Evolutionary conservation across 1,139 yeast species (phyloP), one percentile per base, ranked within the genome.

Genomic region (Kurtzmaniella quercitrusa): DNA sequence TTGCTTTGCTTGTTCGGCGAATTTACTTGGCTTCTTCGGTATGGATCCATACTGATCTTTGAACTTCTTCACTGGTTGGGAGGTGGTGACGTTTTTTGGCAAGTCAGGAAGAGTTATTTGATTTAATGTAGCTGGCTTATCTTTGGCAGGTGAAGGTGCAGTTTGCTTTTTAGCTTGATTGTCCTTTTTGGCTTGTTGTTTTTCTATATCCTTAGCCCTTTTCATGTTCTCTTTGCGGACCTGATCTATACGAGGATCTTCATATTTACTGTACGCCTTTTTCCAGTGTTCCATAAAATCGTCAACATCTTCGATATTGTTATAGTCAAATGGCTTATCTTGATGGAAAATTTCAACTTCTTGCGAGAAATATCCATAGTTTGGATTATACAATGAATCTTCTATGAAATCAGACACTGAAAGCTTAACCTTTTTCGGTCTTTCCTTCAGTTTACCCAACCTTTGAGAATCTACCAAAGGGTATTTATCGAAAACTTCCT

Each of bases 321-420:
- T 68, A 57, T 82, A 87, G 40, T 82, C 75, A 53, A 82, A 81
- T 0, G 87, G 86, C 38, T 69, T 61, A 19, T 72, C 77, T 0
- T 79, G 78, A 60, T 71, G 89, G 62, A 84, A 87, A 50, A 88
- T 84, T 52, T 85, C 88, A 18, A 84, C 93, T 54, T 85, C 84
- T 54, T 80, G 78, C 1, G 89, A 73, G 56, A 88, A 88, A 59
- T 88, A 88, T 0, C 96, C 96, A 57, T 88, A 88, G 48, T 73
- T 56, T 0, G 94, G 89, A 59, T 88, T 85, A 58, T 88, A 88
- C 52, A 88, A 65, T 16, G 94, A 83, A 57, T 88, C 95, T 52
- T 88, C 95, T 45, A 88, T 88, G 60, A 85, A 88, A 54, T 87
- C 95, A 14, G 87, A 69, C 0, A 83, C 67, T 23, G 83, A 65